Evolutionary conservation across 108 stramenopile species (phyloP).

Genomic region (Fistulifera solaris): DNA sequence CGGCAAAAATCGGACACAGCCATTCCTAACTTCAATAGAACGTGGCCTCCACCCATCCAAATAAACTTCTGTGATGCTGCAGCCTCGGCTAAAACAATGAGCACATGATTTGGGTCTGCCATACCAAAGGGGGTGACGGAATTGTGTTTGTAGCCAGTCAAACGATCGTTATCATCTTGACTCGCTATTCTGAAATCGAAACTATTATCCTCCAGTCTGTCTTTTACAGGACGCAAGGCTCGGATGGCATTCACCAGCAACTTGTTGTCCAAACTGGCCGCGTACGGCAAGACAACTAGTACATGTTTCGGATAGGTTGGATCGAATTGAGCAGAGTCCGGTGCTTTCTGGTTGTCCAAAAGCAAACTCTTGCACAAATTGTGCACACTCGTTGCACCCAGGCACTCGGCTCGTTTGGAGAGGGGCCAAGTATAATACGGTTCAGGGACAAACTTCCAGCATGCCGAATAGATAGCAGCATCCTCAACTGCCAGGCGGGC

Average conservation of each 20-base stretch:
- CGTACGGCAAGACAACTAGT: conserved; percentile 75
- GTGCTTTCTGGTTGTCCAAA: conserved; percentile 68
- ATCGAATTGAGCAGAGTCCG: conserved; percentile 12
- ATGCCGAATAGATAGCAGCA: conserved; percentile 26
- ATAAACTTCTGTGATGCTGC: conserved; percentile 36
- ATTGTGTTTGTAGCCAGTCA: conserved; percentile 74
- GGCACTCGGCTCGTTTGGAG: conserved; percentile 44
- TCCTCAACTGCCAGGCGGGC: conserved; percentile 49
- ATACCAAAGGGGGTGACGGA: conserved; percentile 78
- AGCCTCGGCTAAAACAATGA: conserved; percentile 46
- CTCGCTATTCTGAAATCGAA: conserved; percentile 67
- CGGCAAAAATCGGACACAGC: conserved; percentile 53
- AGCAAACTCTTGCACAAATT: conserved; percentile 65
- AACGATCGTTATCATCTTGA: conserved; percentile 44
- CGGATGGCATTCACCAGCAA: conserved; percentile 53
- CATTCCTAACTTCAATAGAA: conserved; percentile 75
- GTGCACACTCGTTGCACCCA: conserved; percentile 26
- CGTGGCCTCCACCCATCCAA: conserved; percentile 81
- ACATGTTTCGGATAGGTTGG: conserved; percentile 58
- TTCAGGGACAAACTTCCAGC: conserved; percentile 58
- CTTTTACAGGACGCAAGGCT: conserved; percentile 35
- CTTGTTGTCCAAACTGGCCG: conserved; percentile 50
- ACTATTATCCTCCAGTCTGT: conserved; percentile 37
- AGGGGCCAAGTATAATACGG: conserved; percentile 54
- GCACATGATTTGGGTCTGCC: conserved; percentile 31